Percentiles rank a stretch among this genome's conserved stretches.
Evolutionary conservation across 257 asterid genomes (phyloP).

Genomic region (Nicotiana noctiflora): DNA sequence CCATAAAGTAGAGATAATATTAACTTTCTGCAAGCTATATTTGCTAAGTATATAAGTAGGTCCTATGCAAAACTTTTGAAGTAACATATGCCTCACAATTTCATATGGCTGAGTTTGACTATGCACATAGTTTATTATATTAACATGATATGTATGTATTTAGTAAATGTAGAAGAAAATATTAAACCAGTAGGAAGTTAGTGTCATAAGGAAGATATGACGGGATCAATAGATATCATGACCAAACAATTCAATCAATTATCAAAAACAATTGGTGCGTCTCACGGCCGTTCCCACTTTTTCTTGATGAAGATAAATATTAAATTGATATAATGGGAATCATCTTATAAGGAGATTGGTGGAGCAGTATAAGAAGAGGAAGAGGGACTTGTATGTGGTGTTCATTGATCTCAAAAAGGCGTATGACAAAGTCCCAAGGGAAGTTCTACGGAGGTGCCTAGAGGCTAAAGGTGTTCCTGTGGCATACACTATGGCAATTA

Average conservation of each 20-base stretch:
- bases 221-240: neutral
- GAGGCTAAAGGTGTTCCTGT: no score
- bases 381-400: no score
- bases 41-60: neutral
- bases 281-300: neutral
- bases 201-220: neutral
- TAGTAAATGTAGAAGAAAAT: neutral
- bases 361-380: no score
- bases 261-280: neutral
- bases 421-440: no score
- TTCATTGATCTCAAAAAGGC: no score
- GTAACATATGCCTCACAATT: neutral
- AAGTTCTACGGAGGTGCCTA: no score
- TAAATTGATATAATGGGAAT: neutral
- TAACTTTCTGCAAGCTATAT: neutral
- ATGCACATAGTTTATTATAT: neutral
- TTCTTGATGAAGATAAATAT: neutral
- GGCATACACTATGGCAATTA: no score
- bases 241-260: neutral
- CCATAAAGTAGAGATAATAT: neutral
- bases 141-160: neutral
- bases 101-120: neutral
- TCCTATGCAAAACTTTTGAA: neutral
- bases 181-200: neutral
- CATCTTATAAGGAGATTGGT: no score